Evolutionary conservation across 2,329 filamentous ascomycete genomes (phyloP).

Genomic region (Periglandula ipomoeae): DNA sequence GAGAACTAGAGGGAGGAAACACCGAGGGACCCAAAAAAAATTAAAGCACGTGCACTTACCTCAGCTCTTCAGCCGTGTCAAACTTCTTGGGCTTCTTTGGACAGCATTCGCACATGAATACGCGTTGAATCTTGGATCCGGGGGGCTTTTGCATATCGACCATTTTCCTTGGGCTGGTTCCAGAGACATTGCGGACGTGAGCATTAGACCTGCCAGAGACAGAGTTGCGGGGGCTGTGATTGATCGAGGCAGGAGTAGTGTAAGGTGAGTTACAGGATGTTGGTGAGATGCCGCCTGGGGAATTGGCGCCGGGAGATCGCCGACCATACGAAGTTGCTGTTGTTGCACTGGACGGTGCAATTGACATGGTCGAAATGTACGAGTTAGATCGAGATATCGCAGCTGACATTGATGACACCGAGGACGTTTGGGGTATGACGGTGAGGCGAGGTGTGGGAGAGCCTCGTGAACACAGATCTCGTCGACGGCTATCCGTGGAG

Average conservation of each 20-base stretch:
- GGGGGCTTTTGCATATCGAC: constrained; percentile 38
- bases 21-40: neutral
- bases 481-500: constrained; percentile 30
- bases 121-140: constrained; percentile 41
- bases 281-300: constrained; percentile 41
- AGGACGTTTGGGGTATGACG: constrained; percentile 33
- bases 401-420: constrained; percentile 34
- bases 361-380: constrained; percentile 36
- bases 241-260: constrained; percentile 36
- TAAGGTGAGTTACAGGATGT: constrained; percentile 41
- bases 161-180: constrained; percentile 42
- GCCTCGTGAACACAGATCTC: constrained; percentile 38
- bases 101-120: constrained; percentile 80
- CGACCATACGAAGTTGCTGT: constrained; percentile 36
- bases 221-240: constrained; percentile 39
- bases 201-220: constrained; percentile 28
- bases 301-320: constrained; percentile 36
- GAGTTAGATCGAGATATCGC: constrained; percentile 34
- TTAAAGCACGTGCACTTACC: constrained; percentile 44
- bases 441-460: constrained; percentile 44
- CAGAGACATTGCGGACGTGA: constrained; percentile 38
- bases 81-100: constrained; percentile 97
- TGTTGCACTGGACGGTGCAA: constrained; percentile 32
- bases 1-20: neutral
- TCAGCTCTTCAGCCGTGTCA: constrained; percentile 71